Conservation (phyloP, 345 rosid genomes). For the Eucalyptus cloeziana region DNA sequence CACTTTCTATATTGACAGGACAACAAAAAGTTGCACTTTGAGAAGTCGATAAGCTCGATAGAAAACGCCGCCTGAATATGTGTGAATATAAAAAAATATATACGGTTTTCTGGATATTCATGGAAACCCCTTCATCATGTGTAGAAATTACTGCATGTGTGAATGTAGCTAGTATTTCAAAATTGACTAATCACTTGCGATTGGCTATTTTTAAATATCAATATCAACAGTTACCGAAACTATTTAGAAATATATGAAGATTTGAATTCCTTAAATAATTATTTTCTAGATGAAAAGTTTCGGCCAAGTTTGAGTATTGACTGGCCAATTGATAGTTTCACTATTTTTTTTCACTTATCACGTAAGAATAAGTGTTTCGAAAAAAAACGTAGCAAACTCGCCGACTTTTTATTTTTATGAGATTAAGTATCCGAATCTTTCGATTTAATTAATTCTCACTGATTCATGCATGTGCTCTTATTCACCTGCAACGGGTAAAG, state of each 20-base stretch:
- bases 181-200: not conserved
- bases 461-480: not conserved
- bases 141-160: not conserved
- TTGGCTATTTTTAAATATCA: not conserved
- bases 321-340: not conserved
- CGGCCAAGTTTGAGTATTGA: not conserved
- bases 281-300: not conserved
- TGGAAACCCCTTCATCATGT: not conserved
- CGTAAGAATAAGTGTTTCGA: not conserved
- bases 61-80: not conserved
- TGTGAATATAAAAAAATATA: not conserved
- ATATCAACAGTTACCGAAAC: not conserved
- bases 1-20: not conserved
- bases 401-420: not conserved
- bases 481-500: not conserved
- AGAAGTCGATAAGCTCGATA: not conserved
- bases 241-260: not conserved
- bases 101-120: no score
- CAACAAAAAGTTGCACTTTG: not conserved
- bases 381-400: not conserved
- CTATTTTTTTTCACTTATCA: not conserved
- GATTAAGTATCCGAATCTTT: not conserved
- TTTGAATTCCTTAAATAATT: not conserved
- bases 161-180: not conserved
- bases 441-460: not conserved